Evolutionary conservation across 495 filamentous ascomycete species (phyloP).

Genomic region (Aspergillus sparsus): DNA sequence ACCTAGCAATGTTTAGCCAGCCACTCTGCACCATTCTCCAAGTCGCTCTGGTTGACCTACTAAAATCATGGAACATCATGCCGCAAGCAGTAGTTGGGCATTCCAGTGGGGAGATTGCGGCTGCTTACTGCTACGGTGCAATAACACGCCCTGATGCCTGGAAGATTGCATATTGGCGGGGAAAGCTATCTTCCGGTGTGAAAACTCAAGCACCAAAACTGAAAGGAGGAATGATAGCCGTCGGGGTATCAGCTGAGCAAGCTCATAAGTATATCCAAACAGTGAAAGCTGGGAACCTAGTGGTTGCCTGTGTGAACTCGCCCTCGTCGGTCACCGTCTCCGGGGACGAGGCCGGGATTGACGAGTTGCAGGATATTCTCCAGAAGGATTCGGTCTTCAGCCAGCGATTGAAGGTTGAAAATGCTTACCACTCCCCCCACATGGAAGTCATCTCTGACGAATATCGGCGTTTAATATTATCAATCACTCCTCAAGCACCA

Average conservation of each 20-base stretch:
- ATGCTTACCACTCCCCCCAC: conserved; percentile 20
- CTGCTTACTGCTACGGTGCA: conserved; percentile 22
- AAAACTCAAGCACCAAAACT: background rate
- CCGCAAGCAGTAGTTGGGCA: conserved; percentile 40
- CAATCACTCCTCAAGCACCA: conserved; percentile 23
- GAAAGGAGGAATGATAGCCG: conserved; percentile 17
- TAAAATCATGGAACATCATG: conserved; percentile 37
- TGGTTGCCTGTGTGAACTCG: conserved; percentile 38
- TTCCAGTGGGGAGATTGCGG: conserved; percentile 48
- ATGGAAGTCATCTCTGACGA: conserved; percentile 19
- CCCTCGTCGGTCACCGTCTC: conserved; percentile 34
- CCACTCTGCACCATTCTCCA: conserved; percentile 48
- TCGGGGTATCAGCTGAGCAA: conserved; percentile 10
- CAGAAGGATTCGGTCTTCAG: background rate
- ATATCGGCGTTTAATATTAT: conserved; percentile 27
- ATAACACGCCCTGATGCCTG: conserved; percentile 10
- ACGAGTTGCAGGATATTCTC: conserved; percentile 12
- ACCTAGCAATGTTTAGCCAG: conserved; percentile 26
- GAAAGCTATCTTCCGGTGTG: background rate
- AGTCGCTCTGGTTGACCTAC: conserved; percentile 45
- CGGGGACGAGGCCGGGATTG: conserved; percentile 16
- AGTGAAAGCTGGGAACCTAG: conserved; percentile 12
- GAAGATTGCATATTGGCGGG: conserved; percentile 12
- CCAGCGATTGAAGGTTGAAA: conserved; percentile 8
- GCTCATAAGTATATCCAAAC: background rate